Percentiles rank a stretch among this genome's conserved stretches.
Conservation (phyloP, 192 early-diverging fungal species). For the Jimgerdemannia flammicorona region DNA sequence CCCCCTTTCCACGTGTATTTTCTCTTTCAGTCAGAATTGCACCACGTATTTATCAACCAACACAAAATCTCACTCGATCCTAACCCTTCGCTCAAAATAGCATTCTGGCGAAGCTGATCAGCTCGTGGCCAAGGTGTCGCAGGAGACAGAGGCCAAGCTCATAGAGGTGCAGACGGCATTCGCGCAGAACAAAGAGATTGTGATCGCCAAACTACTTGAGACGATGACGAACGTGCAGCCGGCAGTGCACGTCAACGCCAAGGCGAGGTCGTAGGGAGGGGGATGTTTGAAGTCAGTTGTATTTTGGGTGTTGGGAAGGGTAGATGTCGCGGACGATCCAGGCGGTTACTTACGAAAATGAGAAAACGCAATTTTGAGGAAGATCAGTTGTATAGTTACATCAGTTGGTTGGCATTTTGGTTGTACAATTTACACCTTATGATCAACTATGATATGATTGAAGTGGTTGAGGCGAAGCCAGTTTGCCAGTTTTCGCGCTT, state of each 20-base stretch:
- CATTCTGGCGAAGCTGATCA: slow-evolving; percentile 69
- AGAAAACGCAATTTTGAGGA: no score
- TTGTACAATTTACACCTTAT: no score
- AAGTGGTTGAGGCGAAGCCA: no score
- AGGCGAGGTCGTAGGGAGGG: not conserved
- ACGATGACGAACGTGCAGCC: slow-evolving; percentile 65
- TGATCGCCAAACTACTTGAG: slow-evolving; percentile 65
- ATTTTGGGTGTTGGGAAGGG: not conserved
- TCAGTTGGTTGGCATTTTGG: no score
- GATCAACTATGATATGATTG: no score
- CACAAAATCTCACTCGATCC: slow-evolving; percentile 3
- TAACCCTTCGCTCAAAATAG: slow-evolving; percentile 30
- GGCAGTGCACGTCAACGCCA: slow-evolving; percentile 53
- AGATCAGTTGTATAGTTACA: no score
- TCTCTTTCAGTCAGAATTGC: not conserved
- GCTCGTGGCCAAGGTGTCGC: slow-evolving; percentile 51
- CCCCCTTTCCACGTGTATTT: not conserved
- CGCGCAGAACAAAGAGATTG: slow-evolving; percentile 57
- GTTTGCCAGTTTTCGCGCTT: no score
- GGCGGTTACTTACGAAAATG: no score
- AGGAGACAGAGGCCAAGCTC: slow-evolving; percentile 69
- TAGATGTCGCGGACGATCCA: no score
- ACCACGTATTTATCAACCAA: not conserved
- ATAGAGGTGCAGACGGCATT: slow-evolving; percentile 56
- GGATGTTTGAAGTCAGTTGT: not conserved